Conservation (phyloP, 1,284 basidiomycete species). For the Leccinum pachyderme region DNA sequence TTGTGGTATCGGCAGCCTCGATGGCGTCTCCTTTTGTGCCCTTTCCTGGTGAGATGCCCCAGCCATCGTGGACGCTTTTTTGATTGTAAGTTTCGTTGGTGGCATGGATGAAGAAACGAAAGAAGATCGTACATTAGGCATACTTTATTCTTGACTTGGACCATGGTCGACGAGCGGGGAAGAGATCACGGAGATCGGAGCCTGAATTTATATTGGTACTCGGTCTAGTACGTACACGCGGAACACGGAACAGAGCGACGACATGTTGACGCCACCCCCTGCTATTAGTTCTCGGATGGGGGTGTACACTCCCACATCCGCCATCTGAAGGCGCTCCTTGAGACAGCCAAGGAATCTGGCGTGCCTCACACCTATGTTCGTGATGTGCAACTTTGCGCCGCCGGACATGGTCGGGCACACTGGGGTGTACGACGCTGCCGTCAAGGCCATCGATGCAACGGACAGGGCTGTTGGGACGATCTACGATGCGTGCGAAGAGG, state of each 20-base stretch:
- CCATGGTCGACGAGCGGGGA: conserved; percentile 24
- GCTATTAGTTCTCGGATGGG: conserved; percentile 75
- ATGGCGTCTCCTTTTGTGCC: conserved; percentile 86
- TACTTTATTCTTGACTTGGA: conserved; percentile 79
- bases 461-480: conserved; percentile 85
- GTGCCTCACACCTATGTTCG: conserved; percentile 81
- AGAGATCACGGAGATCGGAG: no score
- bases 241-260: neutral
- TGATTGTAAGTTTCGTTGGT: neutral
- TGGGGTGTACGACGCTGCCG: conserved; percentile 84
- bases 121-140: conserved; percentile 70
- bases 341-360: conserved; percentile 80
- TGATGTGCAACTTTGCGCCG: conserved; percentile 96
- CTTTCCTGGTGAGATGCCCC: conserved; percentile 72
- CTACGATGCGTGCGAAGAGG: conserved; percentile 79
- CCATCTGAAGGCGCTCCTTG: conserved; percentile 84
- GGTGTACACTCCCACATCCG: conserved; percentile 93
- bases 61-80: conserved; percentile 87
- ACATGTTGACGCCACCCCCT: neutral
- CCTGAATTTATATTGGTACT: no score
- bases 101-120: neutral
- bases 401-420: conserved; percentile 97
- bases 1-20: conserved; percentile 74
- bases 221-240: conserved; percentile 49
- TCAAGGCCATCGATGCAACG: conserved; percentile 78